Evolutionary conservation across 345 rosid species (phyloP), one percentile per base, ranked within the genome.

Genomic region (Corchorus capsularis): DNA sequence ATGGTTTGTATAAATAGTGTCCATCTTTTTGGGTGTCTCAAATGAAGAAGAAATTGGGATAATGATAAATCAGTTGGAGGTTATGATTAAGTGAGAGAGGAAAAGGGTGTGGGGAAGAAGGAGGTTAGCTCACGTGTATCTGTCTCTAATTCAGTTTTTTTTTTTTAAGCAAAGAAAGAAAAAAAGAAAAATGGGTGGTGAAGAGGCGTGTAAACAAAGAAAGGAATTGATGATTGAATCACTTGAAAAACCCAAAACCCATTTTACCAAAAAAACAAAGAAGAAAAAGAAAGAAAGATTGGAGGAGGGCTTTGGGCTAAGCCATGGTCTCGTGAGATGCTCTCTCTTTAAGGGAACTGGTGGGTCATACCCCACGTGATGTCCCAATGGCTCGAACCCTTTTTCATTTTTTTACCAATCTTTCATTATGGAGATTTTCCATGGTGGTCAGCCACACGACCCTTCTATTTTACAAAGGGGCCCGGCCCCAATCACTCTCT

Each of bases 61-160:
- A 81, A 79, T 45, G 73, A 84, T 66, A 74, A 80, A 82, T 78
- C 72, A 83, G 79, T 83, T 75, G 85, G 85, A 71, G 81, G 81
- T 78, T 79, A 83, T 81, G 83, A 82, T 81, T 81, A 82, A 85
- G 87, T 63, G 83, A 62, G 82, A 71, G 81, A 81, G 88, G 82
- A 73, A 83, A 82, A 81, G 85, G 78, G 86, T 64, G 88, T 85
- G 87, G 87, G 67, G 73, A 72, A 49, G 85, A 86, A 34, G 63
- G 94, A 88, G 88, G 97, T 90, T 94, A 84, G 90, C 86, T 94
- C 97, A 92, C 97, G 97, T 94, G 94, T 83, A 83, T 81, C 75
- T 88, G 85, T 85, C 82, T 84, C 82, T 77, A 75, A 81, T 81
- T 81, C 81, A 75, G 79, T 82, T 86, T 84, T 63, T 82, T 75